Evolutionary conservation across 192 early-diverging fungal genomes (phyloP), one percentile per base, ranked within the genome.

Genomic region (Powellomyces hirtus): DNA sequence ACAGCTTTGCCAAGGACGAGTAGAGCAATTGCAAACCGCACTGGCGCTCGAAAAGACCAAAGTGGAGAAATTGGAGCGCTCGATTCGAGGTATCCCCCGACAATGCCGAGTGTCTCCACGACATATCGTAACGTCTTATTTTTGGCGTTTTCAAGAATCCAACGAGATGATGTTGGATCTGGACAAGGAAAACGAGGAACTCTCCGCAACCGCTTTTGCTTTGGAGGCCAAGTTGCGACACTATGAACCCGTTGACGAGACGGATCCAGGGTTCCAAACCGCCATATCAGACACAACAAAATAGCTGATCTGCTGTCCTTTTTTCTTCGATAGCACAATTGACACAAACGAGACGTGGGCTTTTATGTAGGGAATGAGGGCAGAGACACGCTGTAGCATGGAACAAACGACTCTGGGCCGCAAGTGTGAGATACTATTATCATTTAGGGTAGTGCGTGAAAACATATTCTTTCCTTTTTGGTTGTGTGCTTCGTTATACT

Each of bases 21-120:
- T 74, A 4, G 58, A 74, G 27, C 72, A 74, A 45, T 38, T 74
- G 49, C 57, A 74, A 36, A 45, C 51, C 6, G 65, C 38, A 22
- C 38, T 74, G 13, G 57, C 62, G 11, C 26, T 74, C 5, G 34
- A 74, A 30, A 60, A 61, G 26, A 45, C 55, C 18, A 6, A n/a
- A 6, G 31, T 60, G 3, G 67, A 40, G 44, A 18, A 60, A 13
- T 45, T 69, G 30, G 57, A 61, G 27, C 6, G 57, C 3, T 11
- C 14, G 34, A 7, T 69, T 4, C 16, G 37, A 60, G 67, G 67
- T 60, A 24, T 7, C 13, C 50, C 7, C 24, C 50, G 50, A 8
- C 8, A 52, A 10, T 24, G 50, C 10, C 10, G 24, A 52, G 13
- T 24, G 50, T 18, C 10, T 18, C 18, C 8, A 8, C 18, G 18